Base-by-base conservation (phyloP, 257 asterid species). In the Petunia axillaris region DNA sequence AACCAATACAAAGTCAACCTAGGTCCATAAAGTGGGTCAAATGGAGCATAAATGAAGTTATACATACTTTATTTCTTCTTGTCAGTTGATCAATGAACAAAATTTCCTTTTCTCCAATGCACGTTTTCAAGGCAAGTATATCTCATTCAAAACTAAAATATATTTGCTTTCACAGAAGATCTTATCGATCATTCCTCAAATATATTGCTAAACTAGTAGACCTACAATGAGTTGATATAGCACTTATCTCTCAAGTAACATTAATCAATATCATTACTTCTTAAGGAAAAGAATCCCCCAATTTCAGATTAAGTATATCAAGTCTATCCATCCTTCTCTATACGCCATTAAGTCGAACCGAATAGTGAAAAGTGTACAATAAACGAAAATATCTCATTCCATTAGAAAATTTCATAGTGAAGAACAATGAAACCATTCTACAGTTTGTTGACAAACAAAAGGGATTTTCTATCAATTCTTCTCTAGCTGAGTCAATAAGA, bases 21-120 rank as follows among this genome's bases (percentile, higher is more conserved):
- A 35, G 8, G 35, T 50, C 11, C 77, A 40, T 67, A 41, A 25
- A 71, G 60, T 48, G 77, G 77, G 77, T 15, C 15, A 70, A 11
- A 48, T 71, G 44, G 77, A 70, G 25, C 35, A 48, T 4, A 48
- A 25, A 48, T 48, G 77, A 71, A 71, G 77, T 0, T 62, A 46
- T 50, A 62, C 62, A 35, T 3, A 35, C 62, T 10, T 35, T 6
- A 50, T 73, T 1, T 73, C 46, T 73, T 38, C 62, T 73, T 73
- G 35, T 50, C 6, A 48, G 11, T 25, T 13, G 44, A 71, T 35
- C 10, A 52, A 50, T 73, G 1, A 35, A 10, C 36, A 57, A 57
- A 57, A 57, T 73, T 2, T 6, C 39, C 8, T 59, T 48, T 36
- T 50, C 14, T 11, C 13, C 62, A 73, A 73, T 73, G 78, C 36